Conservation (phyloP, 2,329 filamentous ascomycete species). For the Xylariaceae sp. region DNA sequence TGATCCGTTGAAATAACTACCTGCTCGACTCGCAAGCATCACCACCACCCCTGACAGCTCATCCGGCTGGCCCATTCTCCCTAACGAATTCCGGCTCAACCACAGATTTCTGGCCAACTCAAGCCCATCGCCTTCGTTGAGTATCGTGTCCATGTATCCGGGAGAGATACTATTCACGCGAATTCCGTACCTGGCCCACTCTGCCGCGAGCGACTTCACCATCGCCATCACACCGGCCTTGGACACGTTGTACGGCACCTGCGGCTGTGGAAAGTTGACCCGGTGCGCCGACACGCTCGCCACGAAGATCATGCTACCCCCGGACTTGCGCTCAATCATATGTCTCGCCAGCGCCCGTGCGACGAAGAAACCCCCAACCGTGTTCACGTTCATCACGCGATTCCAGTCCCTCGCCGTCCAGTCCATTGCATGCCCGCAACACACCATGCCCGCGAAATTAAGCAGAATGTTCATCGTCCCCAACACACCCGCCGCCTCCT, state of each 20-base stretch:
- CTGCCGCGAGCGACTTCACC: constrained; percentile 62
- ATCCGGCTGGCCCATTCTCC: constrained; percentile 59
- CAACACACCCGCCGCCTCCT: constrained; percentile 18
- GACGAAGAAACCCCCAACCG: constrained; percentile 65
- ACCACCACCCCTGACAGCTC: constrained; percentile 62
- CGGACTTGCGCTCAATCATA: constrained; percentile 46
- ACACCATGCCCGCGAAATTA: constrained; percentile 67
- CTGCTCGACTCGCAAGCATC: constrained; percentile 55
- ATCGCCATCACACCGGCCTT: constrained; percentile 65
- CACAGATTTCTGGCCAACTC: constrained; percentile 50
- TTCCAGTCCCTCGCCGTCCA: constrained; percentile 57
- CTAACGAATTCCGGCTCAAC: constrained; percentile 56
- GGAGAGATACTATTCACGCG: constrained; percentile 67
- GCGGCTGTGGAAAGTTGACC: constrained; percentile 70
- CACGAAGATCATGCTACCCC: constrained; percentile 62
- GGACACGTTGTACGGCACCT: constrained; percentile 66
- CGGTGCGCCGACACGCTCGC: constrained; percentile 65
- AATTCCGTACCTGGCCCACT: constrained; percentile 73
- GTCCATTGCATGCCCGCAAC: constrained; percentile 56
- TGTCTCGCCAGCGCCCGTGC: constrained; percentile 57
- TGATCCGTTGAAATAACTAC: constrained; percentile 64
- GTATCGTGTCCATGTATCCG: constrained; percentile 73
- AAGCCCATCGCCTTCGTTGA: constrained; percentile 63
- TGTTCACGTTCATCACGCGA: constrained; percentile 65
- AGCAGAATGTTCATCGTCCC: constrained; percentile 47